Conservation (phyloP, 1,284 basidiomycete genomes). For the Earliella scabrosa region DNA sequence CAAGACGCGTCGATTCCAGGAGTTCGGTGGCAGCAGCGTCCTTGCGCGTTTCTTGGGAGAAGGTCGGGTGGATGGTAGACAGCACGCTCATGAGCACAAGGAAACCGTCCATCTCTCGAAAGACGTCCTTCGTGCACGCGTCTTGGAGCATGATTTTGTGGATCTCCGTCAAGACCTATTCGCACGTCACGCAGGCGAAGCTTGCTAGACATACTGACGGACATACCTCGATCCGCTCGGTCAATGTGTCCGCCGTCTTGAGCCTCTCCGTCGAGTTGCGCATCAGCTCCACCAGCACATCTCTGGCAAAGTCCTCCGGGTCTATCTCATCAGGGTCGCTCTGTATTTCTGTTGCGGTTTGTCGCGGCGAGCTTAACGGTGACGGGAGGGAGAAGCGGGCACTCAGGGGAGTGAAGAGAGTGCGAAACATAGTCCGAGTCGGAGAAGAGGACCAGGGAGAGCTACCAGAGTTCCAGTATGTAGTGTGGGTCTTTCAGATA, state of each 20-base stretch:
- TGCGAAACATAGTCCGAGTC: conserved; percentile 34
- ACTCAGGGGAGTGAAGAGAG: conserved; percentile 40
- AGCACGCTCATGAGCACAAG: conserved; percentile 72
- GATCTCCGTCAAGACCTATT: conserved; percentile 63
- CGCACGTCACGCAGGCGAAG: neutral
- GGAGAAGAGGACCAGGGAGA: neutral
- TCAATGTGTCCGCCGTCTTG: conserved; percentile 53
- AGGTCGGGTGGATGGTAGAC: conserved; percentile 52
- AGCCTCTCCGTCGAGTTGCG: conserved; percentile 67
- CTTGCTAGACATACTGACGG: neutral
- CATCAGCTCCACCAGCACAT: conserved; percentile 74
- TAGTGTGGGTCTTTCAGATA: conserved; percentile 7
- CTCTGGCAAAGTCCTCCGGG: conserved; percentile 73
- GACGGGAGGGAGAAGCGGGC: conserved; percentile 35
- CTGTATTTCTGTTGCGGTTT: conserved; percentile 19
- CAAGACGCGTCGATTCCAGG: conserved; percentile 57
- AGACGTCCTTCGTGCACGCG: conserved; percentile 68
- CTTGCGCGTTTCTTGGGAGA: conserved; percentile 42
- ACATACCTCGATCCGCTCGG: conserved; percentile 55
- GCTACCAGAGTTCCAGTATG: conserved; percentile 19
- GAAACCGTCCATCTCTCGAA: conserved; percentile 81
- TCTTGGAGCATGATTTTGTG: conserved; percentile 64
- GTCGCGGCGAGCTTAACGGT: conserved; percentile 26
- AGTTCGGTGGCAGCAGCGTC: conserved; percentile 49
- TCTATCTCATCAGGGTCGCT: conserved; percentile 47